Evolutionary conservation across 805 yeast species (phyloP).

Genomic region (Candida coquimbonensis): DNA sequence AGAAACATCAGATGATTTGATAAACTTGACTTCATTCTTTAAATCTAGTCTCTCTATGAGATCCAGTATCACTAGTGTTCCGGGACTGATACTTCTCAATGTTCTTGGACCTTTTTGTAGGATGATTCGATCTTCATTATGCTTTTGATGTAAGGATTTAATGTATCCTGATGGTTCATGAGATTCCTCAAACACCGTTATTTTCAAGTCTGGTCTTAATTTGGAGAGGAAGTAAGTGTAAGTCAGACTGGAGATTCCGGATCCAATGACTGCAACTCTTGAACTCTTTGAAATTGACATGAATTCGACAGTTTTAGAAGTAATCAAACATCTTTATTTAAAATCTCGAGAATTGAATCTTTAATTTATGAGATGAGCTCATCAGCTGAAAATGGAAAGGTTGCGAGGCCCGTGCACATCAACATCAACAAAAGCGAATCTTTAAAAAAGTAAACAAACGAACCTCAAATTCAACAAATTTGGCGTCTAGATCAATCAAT

Average conservation of each 20-base stretch:
- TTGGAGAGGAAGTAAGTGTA: constrained; percentile 61
- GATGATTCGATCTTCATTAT: constrained; percentile 21
- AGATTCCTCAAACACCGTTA: constrained; percentile 55
- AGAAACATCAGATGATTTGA: constrained; percentile 52
- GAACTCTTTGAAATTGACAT: constrained; percentile 19
- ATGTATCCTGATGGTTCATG: constrained; percentile 76
- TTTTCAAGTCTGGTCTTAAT: constrained; percentile 68
- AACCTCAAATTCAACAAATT: neutral
- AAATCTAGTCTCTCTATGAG: constrained; percentile 40
- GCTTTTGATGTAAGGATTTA: constrained; percentile 34
- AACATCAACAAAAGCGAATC: neutral
- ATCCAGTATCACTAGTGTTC: constrained; percentile 64
- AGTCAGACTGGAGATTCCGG: constrained; percentile 82
- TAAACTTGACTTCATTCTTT: constrained; percentile 47
- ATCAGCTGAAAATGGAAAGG: neutral
- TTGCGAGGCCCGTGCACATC: neutral
- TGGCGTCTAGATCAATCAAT: neutral
- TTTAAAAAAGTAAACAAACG: neutral
- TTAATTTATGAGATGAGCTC: neutral
- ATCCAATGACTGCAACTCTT: constrained; percentile 70
- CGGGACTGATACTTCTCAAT: constrained; percentile 73
- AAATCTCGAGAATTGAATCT: too few relatives aligned
- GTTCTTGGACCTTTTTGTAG: constrained; percentile 92
- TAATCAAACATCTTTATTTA: neutral
- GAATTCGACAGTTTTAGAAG: neutral